A percentile compares a stretch with the other conserved stretches of the same genome.
These are phyloP conservation scores for Paramecium sexaurelia DNA, from an alignment of 73 alveolate species.

Conservation along the genomic window DNA sequence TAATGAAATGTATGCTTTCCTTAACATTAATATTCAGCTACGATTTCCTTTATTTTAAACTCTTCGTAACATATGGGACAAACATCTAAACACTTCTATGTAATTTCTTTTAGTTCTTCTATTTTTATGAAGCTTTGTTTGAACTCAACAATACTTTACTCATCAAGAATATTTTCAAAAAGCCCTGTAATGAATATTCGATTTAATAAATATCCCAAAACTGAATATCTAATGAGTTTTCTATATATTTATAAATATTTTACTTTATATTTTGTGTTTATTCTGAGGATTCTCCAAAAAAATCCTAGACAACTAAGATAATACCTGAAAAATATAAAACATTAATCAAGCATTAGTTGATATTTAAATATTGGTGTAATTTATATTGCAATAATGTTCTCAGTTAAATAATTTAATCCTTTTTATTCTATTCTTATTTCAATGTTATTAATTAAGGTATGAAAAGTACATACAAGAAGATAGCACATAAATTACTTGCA, in stretches of 20 bases:
- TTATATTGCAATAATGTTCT: background rate
- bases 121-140: background rate
- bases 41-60: background rate
- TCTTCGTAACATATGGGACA: background rate
- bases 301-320: background rate
- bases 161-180: background rate
- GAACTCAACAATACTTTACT: background rate
- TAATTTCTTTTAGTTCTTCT: background rate
- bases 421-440: background rate
- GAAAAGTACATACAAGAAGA: background rate
- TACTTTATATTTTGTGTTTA: background rate
- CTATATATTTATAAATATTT: background rate
- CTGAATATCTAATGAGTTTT: background rate
- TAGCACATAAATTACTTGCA: background rate
- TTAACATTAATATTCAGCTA: background rate
- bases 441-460: slow-evolving; percentile 18
- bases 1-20: background rate
- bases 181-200: background rate
- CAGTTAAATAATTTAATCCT: background rate
- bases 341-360: background rate
- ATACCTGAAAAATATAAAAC: background rate
- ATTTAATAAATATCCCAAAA: background rate
- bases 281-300: background rate
- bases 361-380: background rate
- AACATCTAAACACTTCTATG: background rate